A percentile compares a stretch with the other conserved stretches of the same genome.
Evolutionary conservation across 2,329 filamentous ascomycete genomes (phyloP).

Genomic region (Trichoderma polysporum): DNA sequence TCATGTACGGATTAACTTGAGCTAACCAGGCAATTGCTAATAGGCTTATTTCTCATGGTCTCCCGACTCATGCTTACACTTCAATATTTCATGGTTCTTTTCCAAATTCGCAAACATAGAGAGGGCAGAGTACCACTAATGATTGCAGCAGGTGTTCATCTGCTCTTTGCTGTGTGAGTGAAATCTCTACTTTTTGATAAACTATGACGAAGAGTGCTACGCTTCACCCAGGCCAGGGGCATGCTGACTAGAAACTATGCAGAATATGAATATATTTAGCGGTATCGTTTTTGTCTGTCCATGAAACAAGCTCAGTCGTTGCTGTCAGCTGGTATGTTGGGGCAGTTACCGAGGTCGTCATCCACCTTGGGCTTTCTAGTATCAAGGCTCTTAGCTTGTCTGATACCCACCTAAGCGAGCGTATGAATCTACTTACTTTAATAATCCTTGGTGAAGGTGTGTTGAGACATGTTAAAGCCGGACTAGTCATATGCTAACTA

Average conservation of each 20-base stretch:
- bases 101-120: background rate
- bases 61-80: background rate
- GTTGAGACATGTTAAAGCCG: too few relatives aligned
- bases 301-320: background rate
- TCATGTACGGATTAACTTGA: background rate
- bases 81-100: background rate
- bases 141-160: background rate
- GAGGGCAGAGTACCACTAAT: background rate
- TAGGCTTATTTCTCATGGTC: background rate
- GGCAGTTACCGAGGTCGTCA: background rate
- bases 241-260: background rate
- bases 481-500: slow-evolving; percentile 25
- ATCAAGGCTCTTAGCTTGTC: slow-evolving; percentile 53
- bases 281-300: background rate
- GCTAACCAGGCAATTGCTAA: background rate
- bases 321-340: background rate
- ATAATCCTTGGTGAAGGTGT: slow-evolving; percentile 67
- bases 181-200: background rate
- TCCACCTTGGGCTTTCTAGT: background rate
- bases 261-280: background rate
- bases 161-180: background rate
- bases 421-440: slow-evolving; percentile 62
- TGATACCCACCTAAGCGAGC: slow-evolving; percentile 61
- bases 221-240: too few relatives aligned
- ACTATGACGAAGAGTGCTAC: background rate